These are phyloP conservation scores for Reticulascus tulasneorum DNA, from an alignment of 2,329 filamentous ascomycete genomes.

Conservation along the genomic window DNA sequence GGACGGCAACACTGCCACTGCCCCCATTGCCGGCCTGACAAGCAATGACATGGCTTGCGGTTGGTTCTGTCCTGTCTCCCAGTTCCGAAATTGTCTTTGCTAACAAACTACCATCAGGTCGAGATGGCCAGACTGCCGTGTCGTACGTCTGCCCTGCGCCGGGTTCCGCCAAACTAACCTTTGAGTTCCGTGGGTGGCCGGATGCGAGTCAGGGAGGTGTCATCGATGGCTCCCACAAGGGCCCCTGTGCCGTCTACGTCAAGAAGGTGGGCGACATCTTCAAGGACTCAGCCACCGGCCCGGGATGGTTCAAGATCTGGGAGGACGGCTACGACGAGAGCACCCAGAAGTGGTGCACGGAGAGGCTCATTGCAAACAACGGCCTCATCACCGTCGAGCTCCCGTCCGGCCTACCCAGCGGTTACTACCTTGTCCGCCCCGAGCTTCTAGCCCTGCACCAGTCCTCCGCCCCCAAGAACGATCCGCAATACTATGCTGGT, in stretches of 20 bases:
- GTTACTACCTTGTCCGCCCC: slow-evolving; percentile 68
- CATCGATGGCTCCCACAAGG: slow-evolving; percentile 60
- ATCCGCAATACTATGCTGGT: slow-evolving; percentile 70
- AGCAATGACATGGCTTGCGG: slow-evolving; percentile 69
- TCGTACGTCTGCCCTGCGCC: slow-evolving; percentile 43
- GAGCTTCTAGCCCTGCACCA: slow-evolving; percentile 68
- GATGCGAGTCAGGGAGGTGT: slow-evolving; percentile 48
- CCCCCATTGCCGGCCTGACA: slow-evolving; percentile 53
- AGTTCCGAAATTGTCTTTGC: slow-evolving; percentile 15
- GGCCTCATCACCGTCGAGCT: slow-evolving; percentile 61
- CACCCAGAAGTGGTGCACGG: slow-evolving; percentile 62
- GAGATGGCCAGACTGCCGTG: slow-evolving; percentile 38
- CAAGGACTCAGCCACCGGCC: slow-evolving; percentile 49
- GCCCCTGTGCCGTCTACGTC: slow-evolving; percentile 70
- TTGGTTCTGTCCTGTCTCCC: slow-evolving; percentile 30
- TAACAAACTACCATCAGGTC: slow-evolving; percentile 7
- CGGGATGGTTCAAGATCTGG: slow-evolving; percentile 78
- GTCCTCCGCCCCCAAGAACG: slow-evolving; percentile 39
- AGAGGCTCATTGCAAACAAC: slow-evolving; percentile 61
- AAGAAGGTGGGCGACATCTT: slow-evolving; percentile 61
- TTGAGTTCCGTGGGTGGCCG: slow-evolving; percentile 62
- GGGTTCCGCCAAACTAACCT: slow-evolving; percentile 56
- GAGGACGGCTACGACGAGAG: slow-evolving; percentile 60
- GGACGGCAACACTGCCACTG: slow-evolving; percentile 46
- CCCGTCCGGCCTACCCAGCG: slow-evolving; percentile 56